Conservation (phyloP, 345 rosid species). For the Brassica napus region Da-Ae NC_063452.1:8225501-8226000, state of each 20-base stretch:
- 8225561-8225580: conserved; percentile 48
- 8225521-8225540: conserved; percentile 24
- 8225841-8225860: conserved; percentile 67
- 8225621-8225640: conserved; percentile 56
- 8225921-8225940: conserved; percentile 70
- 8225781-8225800: conserved; percentile 49
- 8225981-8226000: conserved; percentile 64
- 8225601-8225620: conserved; percentile 50
- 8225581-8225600: conserved; percentile 47
- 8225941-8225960: conserved; percentile 41
- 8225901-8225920: conserved; percentile 69
- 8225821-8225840: conserved; percentile 55
- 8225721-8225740: background rate
- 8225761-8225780: background rate
- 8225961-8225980: conserved; percentile 48
- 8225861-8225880: conserved; percentile 70
- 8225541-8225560: conserved; percentile 25
- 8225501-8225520: conserved; percentile 22
- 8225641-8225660: conserved; percentile 70
- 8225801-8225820: conserved; percentile 61
- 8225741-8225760: background rate
- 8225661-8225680: conserved; percentile 96
- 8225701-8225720: conserved; percentile 66
- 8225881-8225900: conserved; percentile 70
- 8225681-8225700: conserved; percentile 67